Evolutionary conservation across 1,284 basidiomycete genomes (phyloP).

Genomic region (Marasmius fiardii): DNA sequence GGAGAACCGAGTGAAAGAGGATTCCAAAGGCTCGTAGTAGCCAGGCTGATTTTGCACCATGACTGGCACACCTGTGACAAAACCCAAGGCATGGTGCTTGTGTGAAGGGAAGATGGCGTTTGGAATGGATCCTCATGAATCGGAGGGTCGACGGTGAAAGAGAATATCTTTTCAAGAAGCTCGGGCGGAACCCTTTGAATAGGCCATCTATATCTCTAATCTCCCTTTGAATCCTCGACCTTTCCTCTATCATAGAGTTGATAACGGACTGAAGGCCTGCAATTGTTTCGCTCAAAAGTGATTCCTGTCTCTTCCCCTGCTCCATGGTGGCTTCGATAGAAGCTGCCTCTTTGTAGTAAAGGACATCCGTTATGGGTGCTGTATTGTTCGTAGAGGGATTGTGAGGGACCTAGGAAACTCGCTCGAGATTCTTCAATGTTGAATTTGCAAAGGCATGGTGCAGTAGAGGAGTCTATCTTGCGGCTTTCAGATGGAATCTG

Average conservation of each 20-base stretch:
- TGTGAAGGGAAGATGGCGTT: background rate
- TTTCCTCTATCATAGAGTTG: background rate
- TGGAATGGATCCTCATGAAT: background rate
- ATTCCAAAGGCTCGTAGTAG: background rate
- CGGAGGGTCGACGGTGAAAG: background rate
- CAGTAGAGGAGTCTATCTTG: too few species aligned
- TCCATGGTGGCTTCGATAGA: too few species aligned
- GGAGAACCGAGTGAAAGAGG: background rate
- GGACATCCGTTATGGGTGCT: too few species aligned
- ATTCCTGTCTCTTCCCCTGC: too few species aligned
- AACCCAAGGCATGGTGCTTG: background rate
- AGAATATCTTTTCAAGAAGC: background rate
- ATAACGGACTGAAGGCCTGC: too few species aligned
- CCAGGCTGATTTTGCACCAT: background rate
- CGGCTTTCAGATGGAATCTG: too few species aligned
- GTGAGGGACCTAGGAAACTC: too few species aligned
- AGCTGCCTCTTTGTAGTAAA: too few species aligned
- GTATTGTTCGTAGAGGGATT: too few species aligned
- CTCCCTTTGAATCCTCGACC: background rate
- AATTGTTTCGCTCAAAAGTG: too few species aligned
- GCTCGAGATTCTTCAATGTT: too few species aligned
- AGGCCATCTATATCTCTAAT: background rate
- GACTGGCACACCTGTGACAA: background rate
- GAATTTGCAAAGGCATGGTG: too few species aligned
- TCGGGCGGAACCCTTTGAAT: background rate